Evolutionary conservation across 2,329 filamentous ascomycete genomes (phyloP).

Genomic region (Exophiala alcalophila): DNA sequence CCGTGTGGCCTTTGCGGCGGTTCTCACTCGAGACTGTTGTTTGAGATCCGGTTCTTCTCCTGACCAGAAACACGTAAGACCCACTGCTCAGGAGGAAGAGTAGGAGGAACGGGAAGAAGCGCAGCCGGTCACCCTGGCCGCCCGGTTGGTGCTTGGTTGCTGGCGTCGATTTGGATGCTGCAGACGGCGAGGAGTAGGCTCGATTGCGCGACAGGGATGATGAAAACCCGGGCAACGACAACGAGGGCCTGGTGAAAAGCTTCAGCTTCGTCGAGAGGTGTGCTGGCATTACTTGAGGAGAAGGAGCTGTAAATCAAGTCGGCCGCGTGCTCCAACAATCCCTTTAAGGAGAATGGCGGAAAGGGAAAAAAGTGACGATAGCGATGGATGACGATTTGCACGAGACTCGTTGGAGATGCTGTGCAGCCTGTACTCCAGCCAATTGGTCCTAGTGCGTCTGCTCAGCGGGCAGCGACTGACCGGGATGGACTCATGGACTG

Average conservation of each 20-base stretch:
- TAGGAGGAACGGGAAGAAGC: conserved; percentile 41
- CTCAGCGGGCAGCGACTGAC: too few relatives aligned
- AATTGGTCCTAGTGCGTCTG: too few relatives aligned
- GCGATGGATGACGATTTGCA: too few relatives aligned
- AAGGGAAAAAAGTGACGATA: too few relatives aligned
- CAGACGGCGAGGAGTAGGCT: conserved; percentile 14
- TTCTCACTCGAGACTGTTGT: conserved; percentile 23
- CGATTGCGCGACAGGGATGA: conserved; percentile 1
- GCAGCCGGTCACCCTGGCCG: conserved; percentile 21
- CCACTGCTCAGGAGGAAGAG: conserved; percentile 50
- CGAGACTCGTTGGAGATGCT: too few relatives aligned
- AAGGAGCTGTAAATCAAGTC: too few relatives aligned
- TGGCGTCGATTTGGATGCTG: conserved; percentile 7
- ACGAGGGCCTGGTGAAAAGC: conserved; percentile 8
- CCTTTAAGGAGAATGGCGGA: too few relatives aligned
- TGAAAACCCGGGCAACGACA: conserved; percentile 3
- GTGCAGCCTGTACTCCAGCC: too few relatives aligned
- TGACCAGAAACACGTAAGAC: conserved; percentile 52
- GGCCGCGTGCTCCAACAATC: too few relatives aligned
- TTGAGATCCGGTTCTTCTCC: conserved; percentile 34
- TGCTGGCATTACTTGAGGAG: conserved; percentile 22
- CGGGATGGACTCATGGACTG: too few relatives aligned
- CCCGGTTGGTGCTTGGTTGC: conserved; percentile 21
- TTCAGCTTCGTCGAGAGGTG: conserved; percentile 1
- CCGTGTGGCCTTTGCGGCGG: conserved; percentile 33